phyloP scores from a whole-genome alignment of 2,329 filamentous ascomycete genomes.

The Zelopaecilomyces penicillatus region DNA sequence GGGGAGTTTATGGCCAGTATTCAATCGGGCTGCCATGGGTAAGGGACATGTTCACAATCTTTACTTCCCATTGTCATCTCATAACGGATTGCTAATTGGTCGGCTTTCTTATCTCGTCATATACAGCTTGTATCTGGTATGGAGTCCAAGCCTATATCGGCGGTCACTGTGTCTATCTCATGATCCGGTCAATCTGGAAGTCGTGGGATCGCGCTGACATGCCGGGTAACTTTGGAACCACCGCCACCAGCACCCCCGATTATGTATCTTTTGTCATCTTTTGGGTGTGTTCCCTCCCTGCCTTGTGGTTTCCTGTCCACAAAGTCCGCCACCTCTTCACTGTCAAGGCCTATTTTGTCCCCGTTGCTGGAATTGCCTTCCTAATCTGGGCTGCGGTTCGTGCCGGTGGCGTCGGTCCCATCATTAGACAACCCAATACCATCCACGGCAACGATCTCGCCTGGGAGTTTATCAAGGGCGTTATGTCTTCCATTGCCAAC shows the following conservation, averaged over 20 bases:
- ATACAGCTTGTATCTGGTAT: conserved; percentile 70
- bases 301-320: conserved; percentile 84
- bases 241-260: conserved; percentile 63
- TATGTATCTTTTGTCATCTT: conserved; percentile 83
- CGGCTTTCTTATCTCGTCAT: background rate
- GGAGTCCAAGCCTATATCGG: conserved; percentile 82
- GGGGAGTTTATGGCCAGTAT: conserved; percentile 81
- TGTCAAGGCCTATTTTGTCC: conserved; percentile 78
- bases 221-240: conserved; percentile 55
- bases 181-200: conserved; percentile 80
- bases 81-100: background rate
- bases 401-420: conserved; percentile 75
- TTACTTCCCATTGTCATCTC: background rate
- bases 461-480: conserved; percentile 76
- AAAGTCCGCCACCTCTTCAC: conserved; percentile 86
- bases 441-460: conserved; percentile 60
- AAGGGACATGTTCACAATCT: conserved; percentile 13
- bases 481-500: conserved; percentile 86
- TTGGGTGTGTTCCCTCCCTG: conserved; percentile 71
- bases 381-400: conserved; percentile 80
- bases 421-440: conserved; percentile 60
- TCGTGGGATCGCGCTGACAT: conserved; percentile 52
- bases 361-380: conserved; percentile 73
- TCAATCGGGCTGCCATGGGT: conserved; percentile 78
- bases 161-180: conserved; percentile 74